phyloP scores from a whole-genome alignment of 345 rosid species.

The Eutrema japonicum region DNA sequence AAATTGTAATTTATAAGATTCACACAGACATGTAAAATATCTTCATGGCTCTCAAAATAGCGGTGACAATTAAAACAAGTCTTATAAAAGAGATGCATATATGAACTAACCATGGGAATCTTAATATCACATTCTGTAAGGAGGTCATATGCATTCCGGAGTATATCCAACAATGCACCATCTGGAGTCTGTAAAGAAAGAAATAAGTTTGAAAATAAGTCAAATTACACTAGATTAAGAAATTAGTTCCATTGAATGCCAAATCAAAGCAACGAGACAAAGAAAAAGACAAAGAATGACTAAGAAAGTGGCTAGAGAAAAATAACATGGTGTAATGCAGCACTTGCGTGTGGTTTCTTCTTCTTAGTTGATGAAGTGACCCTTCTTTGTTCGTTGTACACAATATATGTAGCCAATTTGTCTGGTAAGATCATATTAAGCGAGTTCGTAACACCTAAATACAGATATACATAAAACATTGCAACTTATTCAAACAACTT shows the following conservation, averaged over 20 bases:
- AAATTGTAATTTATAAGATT: not conserved
- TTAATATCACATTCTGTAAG: slow-evolving; percentile 70
- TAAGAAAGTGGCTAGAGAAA: slow-evolving; percentile 36
- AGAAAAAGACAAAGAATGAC: not conserved
- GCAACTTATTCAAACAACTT: slow-evolving; percentile 20
- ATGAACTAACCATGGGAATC: slow-evolving; percentile 68
- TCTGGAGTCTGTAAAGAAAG: slow-evolving; percentile 80
- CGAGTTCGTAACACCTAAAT: slow-evolving; percentile 18
- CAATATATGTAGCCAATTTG: slow-evolving; percentile 77
- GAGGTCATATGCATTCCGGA: slow-evolving; percentile 86
- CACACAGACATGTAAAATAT: slow-evolving; percentile 7
- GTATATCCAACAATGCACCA: slow-evolving; percentile 82
- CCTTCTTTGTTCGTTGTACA: slow-evolving; percentile 79
- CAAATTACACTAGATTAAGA: not conserved
- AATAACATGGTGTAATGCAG: slow-evolving; percentile 81
- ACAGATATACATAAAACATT: slow-evolving; percentile 20
- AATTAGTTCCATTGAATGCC: slow-evolving; percentile 10
- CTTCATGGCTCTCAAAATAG: not conserved
- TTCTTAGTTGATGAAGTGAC: slow-evolving; percentile 96
- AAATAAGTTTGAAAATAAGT: not conserved
- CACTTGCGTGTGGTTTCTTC: slow-evolving; percentile 67
- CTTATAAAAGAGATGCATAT: not conserved
- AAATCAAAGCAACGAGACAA: slow-evolving; percentile 13
- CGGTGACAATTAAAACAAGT: not conserved
- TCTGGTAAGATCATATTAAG: slow-evolving; percentile 48